Evolutionary conservation across 2,329 filamentous ascomycete species (phyloP).

Genomic region (Sclerotinia nivalis): DNA sequence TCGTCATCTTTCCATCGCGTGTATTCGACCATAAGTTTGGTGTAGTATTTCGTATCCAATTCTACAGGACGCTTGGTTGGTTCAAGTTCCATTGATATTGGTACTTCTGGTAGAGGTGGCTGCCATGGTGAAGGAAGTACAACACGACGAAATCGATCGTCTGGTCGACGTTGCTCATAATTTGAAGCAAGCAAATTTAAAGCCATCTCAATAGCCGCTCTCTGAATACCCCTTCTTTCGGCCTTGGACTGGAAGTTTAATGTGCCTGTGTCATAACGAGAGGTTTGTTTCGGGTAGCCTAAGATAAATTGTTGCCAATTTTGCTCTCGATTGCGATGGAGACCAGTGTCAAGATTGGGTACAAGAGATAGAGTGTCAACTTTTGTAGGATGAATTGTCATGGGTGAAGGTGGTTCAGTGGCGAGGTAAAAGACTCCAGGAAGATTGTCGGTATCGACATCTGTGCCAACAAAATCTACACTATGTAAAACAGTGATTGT

Average conservation of each 20-base stretch:
- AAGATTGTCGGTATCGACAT: slow-evolving; percentile 19
- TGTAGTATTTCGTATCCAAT: slow-evolving; percentile 34
- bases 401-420: slow-evolving; percentile 5
- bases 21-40: slow-evolving; percentile 32
- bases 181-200: slow-evolving; percentile 37
- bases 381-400: not conserved
- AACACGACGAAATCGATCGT: slow-evolving; percentile 34
- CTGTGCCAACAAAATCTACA: slow-evolving; percentile 1
- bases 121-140: slow-evolving; percentile 26
- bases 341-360: not conserved
- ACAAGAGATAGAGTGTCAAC: slow-evolving; percentile 3
- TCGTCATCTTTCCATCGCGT: slow-evolving; percentile 31
- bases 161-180: slow-evolving; percentile 37
- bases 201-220: slow-evolving; percentile 36
- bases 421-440: slow-evolving; percentile 16
- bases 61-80: slow-evolving; percentile 35
- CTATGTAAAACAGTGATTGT: slow-evolving; percentile 12
- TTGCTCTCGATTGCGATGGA: not conserved
- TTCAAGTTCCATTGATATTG: slow-evolving; percentile 33
- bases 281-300: slow-evolving; percentile 2
- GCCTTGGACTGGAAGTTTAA: slow-evolving; percentile 35
- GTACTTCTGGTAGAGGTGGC: slow-evolving; percentile 28
- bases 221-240: slow-evolving; percentile 35
- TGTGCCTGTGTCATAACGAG: not conserved
- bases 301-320: slow-evolving; percentile 16